Evolutionary conservation across 768 basidiomycete species (phyloP).

Genomic region (Tulasnella sp.): DNA sequence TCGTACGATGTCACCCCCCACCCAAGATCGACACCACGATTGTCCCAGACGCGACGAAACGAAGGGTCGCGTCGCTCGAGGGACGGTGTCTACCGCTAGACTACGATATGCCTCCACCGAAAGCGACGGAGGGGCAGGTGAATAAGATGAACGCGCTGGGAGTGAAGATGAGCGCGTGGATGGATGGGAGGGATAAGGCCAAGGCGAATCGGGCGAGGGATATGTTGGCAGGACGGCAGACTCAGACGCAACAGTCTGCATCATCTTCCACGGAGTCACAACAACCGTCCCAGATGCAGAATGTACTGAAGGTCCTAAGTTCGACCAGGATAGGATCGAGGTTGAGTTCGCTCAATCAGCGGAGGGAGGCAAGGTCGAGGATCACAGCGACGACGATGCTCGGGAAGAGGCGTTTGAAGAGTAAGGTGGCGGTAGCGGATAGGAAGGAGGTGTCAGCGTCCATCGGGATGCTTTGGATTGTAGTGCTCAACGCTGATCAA

Average conservation of each 20-base stretch:
- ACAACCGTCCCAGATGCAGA: too few species aligned
- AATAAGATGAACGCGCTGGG: conserved; percentile 1
- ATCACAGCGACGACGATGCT: not conserved
- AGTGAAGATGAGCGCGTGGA: conserved; percentile 2
- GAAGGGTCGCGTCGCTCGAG: not conserved
- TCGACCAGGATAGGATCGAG: too few species aligned
- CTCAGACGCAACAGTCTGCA: too few species aligned
- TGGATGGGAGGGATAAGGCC: not conserved
- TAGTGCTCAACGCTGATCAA: not conserved
- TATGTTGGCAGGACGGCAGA: not conserved
- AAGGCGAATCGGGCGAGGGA: conserved; percentile 1
- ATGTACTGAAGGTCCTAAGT: too few species aligned
- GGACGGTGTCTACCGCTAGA: not conserved
- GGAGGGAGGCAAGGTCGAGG: too few species aligned
- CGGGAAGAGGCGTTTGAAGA: not conserved
- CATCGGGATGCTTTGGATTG: not conserved
- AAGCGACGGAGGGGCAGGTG: not conserved
- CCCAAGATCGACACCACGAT: not conserved
- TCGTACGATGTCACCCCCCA: not conserved
- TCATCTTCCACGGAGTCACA: too few species aligned
- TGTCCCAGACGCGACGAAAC: not conserved
- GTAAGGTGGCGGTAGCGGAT: not conserved
- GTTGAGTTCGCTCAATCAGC: too few species aligned
- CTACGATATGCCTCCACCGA: conserved; percentile 4
- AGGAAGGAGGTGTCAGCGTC: not conserved